Percentiles rank a stretch among this genome's conserved stretches.
These are phyloP conservation scores for Aspergillus olivimuriae DNA, from an alignment of 495 filamentous ascomycete genomes.

Conservation along the genomic window DNA sequence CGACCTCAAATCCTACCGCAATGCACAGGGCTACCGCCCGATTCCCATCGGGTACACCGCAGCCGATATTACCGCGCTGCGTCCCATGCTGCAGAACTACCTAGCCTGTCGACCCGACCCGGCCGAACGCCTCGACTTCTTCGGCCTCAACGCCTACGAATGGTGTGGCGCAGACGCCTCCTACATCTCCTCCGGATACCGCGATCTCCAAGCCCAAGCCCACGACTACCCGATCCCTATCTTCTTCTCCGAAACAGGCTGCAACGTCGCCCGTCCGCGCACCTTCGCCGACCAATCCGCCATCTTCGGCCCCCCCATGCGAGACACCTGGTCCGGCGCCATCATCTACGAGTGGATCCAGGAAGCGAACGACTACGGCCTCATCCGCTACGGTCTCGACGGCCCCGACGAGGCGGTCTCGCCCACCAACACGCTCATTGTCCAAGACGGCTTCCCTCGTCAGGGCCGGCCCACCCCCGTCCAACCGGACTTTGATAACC, in stretches of 20 bases:
- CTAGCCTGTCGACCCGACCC: slow-evolving; percentile 65
- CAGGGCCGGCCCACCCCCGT: slow-evolving; percentile 70
- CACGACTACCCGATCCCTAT: slow-evolving; percentile 66
- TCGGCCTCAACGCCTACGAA: slow-evolving; percentile 78
- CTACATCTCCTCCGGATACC: slow-evolving; percentile 65
- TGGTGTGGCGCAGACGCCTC: slow-evolving; percentile 73
- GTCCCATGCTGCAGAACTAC: slow-evolving; percentile 86
- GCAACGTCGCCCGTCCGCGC: slow-evolving; percentile 60
- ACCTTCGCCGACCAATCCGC: slow-evolving; percentile 69
- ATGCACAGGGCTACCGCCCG: slow-evolving; percentile 69
- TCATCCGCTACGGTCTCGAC: slow-evolving; percentile 66
- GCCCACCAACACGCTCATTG: slow-evolving; percentile 33
- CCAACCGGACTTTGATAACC: slow-evolving; percentile 68
- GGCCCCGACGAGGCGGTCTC: slow-evolving; percentile 21
- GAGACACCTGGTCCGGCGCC: slow-evolving; percentile 67
- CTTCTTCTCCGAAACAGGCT: slow-evolving; percentile 80
- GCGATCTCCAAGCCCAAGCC: slow-evolving; percentile 52
- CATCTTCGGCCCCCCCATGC: slow-evolving; percentile 71
- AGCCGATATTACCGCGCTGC: slow-evolving; percentile 75
- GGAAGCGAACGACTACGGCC: slow-evolving; percentile 77
- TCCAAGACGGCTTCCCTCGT: slow-evolving; percentile 61
- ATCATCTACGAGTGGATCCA: slow-evolving; percentile 91
- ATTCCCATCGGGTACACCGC: slow-evolving; percentile 87
- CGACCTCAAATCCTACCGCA: slow-evolving; percentile 76
- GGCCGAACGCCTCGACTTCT: slow-evolving; percentile 75